Conservation (phyloP, 1,284 basidiomycete species). For the Apiotrichum akiyoshidainum region DNA sequence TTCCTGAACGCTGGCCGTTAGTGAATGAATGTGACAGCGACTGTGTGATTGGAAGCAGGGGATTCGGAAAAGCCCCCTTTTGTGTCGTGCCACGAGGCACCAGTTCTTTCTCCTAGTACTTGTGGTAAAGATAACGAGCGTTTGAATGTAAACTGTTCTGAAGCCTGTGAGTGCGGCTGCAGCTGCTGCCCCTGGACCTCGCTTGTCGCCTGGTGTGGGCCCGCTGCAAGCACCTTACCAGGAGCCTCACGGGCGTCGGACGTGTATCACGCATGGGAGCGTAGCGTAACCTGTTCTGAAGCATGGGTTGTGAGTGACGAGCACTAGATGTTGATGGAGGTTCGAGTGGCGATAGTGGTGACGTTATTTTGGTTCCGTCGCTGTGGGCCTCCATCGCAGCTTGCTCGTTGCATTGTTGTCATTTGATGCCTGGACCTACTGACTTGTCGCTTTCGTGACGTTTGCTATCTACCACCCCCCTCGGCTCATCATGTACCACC, state of each 20-base stretch:
- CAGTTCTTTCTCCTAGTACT: conserved; percentile 2
- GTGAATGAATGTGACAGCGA: not conserved
- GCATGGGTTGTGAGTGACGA: not conserved
- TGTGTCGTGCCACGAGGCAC: not conserved
- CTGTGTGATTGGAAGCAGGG: not conserved
- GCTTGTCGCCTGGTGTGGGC: no score
- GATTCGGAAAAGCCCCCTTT: not conserved
- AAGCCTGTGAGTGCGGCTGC: no score
- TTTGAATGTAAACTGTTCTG: not conserved
- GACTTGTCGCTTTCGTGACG: no score
- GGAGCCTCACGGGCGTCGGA: no score
- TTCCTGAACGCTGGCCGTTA: conserved; percentile 8
- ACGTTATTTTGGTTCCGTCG: not conserved
- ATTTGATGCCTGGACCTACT: not conserved
- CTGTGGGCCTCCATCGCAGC: not conserved
- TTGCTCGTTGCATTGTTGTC: not conserved
- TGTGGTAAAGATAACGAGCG: conserved; percentile 4
- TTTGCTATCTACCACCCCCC: not conserved
- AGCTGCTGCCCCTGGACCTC: no score
- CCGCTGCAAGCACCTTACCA: no score
- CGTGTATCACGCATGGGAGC: no score
- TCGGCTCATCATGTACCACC: conserved; percentile 66
- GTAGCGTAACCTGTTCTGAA: not conserved
- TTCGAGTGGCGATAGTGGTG: not conserved
- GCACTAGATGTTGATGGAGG: no score